These are phyloP conservation scores for Lactarius deliciosus DNA, from an alignment of 768 basidiomycete genomes.

Conservation along the genomic window DNA sequence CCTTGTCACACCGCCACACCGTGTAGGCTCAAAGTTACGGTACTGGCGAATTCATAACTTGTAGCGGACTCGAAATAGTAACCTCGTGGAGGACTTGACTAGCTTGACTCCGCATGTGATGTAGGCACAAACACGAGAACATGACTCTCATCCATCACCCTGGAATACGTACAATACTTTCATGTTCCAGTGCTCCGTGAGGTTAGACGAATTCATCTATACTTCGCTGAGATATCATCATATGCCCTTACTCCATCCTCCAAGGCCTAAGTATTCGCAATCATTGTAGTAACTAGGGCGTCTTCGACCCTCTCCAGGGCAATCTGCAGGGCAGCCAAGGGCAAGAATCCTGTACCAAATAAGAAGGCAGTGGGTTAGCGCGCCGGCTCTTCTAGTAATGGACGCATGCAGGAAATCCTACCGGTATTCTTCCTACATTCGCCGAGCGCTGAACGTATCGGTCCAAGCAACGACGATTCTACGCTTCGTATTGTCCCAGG, in stretches of 20 bases:
- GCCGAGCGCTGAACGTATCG: conserved; percentile 20
- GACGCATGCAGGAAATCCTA: conserved; percentile 13
- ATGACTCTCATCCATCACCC: not conserved
- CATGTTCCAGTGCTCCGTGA: not conserved
- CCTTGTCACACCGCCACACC: conserved; percentile 4
- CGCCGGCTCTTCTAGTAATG: not conserved
- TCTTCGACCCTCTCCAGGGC: conserved; percentile 29
- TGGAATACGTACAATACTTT: not conserved
- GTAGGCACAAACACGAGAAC: not conserved
- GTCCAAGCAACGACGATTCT: conserved; percentile 12
- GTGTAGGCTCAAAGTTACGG: not conserved
- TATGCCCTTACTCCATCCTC: not conserved
- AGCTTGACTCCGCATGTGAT: no score
- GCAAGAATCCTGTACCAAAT: conserved; percentile 30
- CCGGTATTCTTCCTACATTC: conserved; percentile 16
- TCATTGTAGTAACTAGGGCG: conserved; percentile 17
- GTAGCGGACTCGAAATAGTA: not conserved
- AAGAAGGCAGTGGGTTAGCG: conserved; percentile 7
- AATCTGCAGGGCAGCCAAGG: conserved; percentile 26
- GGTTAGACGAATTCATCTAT: no score
- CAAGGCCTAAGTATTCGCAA: not conserved
- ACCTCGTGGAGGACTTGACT: not conserved
- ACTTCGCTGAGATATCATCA: not conserved
- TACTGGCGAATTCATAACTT: not conserved
- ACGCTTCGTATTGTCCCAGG: conserved; percentile 14